Conservation (phyloP, 257 asterid genomes). For the Oldenlandia corymbosa region DNA sequence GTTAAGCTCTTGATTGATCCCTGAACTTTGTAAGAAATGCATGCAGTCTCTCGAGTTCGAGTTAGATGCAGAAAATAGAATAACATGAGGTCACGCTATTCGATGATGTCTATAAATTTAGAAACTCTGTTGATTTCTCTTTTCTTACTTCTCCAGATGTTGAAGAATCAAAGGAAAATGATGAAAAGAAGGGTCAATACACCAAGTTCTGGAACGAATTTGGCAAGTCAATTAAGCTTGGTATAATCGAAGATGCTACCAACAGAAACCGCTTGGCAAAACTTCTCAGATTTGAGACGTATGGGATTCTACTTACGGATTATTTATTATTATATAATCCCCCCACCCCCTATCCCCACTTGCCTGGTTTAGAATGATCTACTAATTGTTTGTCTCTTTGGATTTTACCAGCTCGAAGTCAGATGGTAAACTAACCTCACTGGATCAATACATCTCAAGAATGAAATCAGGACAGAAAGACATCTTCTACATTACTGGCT, state of each 20-base stretch:
- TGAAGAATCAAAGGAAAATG: conserved; percentile 65
- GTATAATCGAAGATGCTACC: conserved; percentile 84
- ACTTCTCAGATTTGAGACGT: conserved; percentile 88
- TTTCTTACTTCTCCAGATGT: conserved; percentile 37
- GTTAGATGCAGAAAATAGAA: not conserved
- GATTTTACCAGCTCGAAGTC: conserved; percentile 66
- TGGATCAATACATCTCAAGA: conserved; percentile 89
- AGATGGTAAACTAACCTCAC: conserved; percentile 82
- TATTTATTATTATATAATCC: not conserved
- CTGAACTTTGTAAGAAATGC: no score
- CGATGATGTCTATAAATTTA: not conserved
- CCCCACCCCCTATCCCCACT: not conserved
- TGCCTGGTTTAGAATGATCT: not conserved
- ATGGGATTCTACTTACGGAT: conserved; percentile 13
- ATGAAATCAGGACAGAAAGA: conserved; percentile 95
- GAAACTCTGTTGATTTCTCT: not conserved
- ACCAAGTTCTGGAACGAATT: conserved; percentile 87
- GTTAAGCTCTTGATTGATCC: not conserved
- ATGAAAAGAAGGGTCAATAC: conserved; percentile 86
- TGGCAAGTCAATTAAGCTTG: conserved; percentile 93
- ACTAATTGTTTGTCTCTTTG: not conserved
- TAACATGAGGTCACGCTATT: not conserved
- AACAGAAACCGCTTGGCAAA: conserved; percentile 86
- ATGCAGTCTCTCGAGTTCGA: not conserved
- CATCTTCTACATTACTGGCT: conserved; percentile 86